Evolutionary conservation across 2,329 filamentous ascomycete species (phyloP).

Genomic region (Botrytis cinerea): DNA sequence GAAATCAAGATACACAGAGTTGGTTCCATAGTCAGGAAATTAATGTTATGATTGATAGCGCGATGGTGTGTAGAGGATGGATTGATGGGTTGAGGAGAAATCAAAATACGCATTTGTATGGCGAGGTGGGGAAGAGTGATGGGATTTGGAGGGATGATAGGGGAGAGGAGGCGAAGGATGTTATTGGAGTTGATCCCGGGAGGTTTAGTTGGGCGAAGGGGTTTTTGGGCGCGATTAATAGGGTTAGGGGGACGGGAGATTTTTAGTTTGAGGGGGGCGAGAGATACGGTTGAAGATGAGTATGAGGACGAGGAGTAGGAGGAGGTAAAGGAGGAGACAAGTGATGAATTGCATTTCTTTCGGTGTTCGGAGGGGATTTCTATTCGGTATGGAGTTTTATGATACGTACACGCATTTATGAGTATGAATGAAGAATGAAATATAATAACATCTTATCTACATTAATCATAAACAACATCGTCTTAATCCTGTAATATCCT

Average conservation of each 20-base stretch:
- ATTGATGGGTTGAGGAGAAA: constrained; percentile 61
- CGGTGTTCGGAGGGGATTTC: background rate
- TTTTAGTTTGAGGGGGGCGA: constrained; percentile 42
- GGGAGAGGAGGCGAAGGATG: constrained; percentile 50
- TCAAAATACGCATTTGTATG: constrained; percentile 66
- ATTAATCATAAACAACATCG: background rate
- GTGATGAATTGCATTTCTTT: background rate
- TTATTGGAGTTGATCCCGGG: constrained; percentile 55
- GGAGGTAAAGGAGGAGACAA: background rate
- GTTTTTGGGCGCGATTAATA: constrained; percentile 56
- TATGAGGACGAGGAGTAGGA: too few relatives aligned
- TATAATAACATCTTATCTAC: background rate
- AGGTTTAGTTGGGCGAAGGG: constrained; percentile 61
- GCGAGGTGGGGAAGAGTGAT: constrained; percentile 54
- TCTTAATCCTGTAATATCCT: background rate
- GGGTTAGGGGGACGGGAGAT: constrained; percentile 57
- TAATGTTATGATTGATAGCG: constrained; percentile 72
- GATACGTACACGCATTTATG: background rate
- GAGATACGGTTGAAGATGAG: fast-evolving
- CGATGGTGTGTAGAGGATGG: constrained; percentile 62
- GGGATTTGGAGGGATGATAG: constrained; percentile 62
- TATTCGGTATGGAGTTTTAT: background rate
- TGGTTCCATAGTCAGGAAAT: constrained; percentile 80
- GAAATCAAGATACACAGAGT: constrained; percentile 79
- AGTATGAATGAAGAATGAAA: background rate